Base-by-base conservation (phyloP, 2,329 filamentous ascomycete species). In the Ophioceras dolichostomum region DNA sequence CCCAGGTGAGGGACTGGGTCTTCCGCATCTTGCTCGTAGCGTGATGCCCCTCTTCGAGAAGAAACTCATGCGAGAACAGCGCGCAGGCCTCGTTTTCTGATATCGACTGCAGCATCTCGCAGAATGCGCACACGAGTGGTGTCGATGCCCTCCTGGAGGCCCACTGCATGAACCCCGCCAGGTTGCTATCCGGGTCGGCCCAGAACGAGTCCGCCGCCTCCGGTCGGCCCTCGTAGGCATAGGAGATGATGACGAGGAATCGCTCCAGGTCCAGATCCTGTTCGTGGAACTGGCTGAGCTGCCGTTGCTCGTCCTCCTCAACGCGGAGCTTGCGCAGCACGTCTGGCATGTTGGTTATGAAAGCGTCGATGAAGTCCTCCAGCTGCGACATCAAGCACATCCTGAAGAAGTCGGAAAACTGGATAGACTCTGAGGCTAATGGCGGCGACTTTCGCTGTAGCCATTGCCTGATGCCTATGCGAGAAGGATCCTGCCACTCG, bases 121-220 rank as follows among this genome's bases (percentile, higher is more conserved):
- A 98, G 49, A 96, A 98, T 10, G 89, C 88, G 43, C 86, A 91
- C 41, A 94, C 88, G 18, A 94, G 72, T n/a, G 91, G 91, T 1
- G 93, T 95, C 1, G 93, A 94, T 42, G 94, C 87, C 49, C 91
- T 73, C 47, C 86, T 81, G 4, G 91, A 94, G n/a, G 88, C 84
- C 91, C 91, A 98, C 45, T 94, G 84, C 54, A 98, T 70, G 54
- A 98, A 98, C 0, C 91, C 91, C 44, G 88, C 84, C 22, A 98
- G 65, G 47, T 95, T 94, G 52, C 87, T 87, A 49, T 98, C 91
- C 2, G 83, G 78, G 52, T 95, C 88, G 22, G 74, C 73, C 91
- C 91, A 98, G 48, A 96, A 96, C 32, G 79, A 82, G 50, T 84
- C 76, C 9, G 88, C 85, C 19, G 86, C 82, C 36, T 94, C 85